These are phyloP conservation scores for Nemania diffusa DNA, from an alignment of 2,329 filamentous ascomycete genomes.

Conservation along the genomic window DNA sequence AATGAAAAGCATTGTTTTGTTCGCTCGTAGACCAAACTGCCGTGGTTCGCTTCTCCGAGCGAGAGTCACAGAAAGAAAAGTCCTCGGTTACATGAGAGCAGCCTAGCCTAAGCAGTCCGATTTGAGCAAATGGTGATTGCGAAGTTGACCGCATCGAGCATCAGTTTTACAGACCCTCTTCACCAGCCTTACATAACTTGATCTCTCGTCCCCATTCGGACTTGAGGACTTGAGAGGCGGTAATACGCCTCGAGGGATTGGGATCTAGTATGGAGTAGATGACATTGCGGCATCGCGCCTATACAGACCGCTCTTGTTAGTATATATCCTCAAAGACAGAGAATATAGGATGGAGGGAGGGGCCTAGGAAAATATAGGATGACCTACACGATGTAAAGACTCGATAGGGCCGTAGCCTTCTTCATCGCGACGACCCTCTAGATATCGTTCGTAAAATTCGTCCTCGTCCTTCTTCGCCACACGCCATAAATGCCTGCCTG, in stretches of 20 bases:
- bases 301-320: constrained; percentile 40
- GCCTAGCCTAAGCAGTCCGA: constrained; percentile 1
- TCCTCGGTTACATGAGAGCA: constrained; percentile 13
- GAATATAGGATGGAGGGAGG: background rate
- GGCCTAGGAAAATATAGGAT: background rate
- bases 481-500: constrained; percentile 93
- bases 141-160: constrained; percentile 20
- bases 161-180: constrained; percentile 81
- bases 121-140: constrained; percentile 24
- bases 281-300: constrained; percentile 98
- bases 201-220: constrained; percentile 99
- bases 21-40: constrained; percentile 12
- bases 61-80: background rate
- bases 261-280: constrained; percentile 99
- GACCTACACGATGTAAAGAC: constrained; percentile 88
- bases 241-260: constrained; percentile 90
- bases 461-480: constrained; percentile 97
- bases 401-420: constrained; percentile 97
- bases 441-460: constrained; percentile 94
- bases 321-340: constrained; percentile 19
- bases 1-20: constrained; percentile 31
- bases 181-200: constrained; percentile 94
- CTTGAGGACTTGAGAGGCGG: constrained; percentile 94
- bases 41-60: background rate
- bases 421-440: constrained; percentile 92